Evolutionary conservation across 164 flowering plant species (phyloP).

Genomic region (Tetracentron sinense): DNA sequence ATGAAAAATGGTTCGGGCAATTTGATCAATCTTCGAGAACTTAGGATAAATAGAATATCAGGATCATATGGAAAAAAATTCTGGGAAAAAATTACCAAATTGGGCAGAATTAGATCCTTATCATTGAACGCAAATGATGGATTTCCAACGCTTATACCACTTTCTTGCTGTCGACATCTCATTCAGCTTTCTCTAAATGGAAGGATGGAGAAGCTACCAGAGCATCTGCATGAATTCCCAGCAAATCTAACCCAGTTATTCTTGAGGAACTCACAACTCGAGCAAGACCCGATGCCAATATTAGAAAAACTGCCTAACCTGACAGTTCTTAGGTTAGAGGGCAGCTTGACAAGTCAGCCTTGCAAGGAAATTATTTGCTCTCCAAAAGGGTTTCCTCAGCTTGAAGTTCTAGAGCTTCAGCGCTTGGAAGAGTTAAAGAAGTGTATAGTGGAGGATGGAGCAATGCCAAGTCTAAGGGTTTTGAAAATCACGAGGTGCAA

Average conservation of each 20-base stretch:
- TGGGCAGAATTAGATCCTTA: neutral
- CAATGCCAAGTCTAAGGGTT: conserved; percentile 24
- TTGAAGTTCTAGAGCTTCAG: conserved; percentile 1
- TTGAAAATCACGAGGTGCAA: neutral
- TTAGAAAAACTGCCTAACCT: conserved; percentile 23
- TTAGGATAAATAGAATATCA: neutral
- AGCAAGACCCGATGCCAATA: conserved; percentile 17
- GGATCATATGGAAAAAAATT: neutral
- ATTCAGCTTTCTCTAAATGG: conserved; percentile 11
- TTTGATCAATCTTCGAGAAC: conserved; percentile 7
- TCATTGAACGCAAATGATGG: neutral
- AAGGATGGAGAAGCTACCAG: conserved; percentile 9
- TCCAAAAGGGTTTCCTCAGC: conserved; percentile 22
- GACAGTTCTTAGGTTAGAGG: neutral
- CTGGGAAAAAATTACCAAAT: neutral
- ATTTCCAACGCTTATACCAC: neutral
- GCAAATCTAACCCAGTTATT: conserved; percentile 12
- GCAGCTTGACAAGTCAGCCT: neutral
- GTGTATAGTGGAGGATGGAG: conserved; percentile 25
- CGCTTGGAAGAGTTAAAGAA: conserved; percentile 1
- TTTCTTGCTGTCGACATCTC: conserved; percentile 5
- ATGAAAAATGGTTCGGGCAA: conserved; percentile 6
- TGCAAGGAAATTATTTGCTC: conserved; percentile 23
- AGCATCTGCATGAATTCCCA: conserved; percentile 8
- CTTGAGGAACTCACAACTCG: neutral